These are phyloP conservation scores for Hypoxylon subgilvum DNA, from an alignment of 495 filamentous ascomycete genomes.

Conservation along the genomic window DNA sequence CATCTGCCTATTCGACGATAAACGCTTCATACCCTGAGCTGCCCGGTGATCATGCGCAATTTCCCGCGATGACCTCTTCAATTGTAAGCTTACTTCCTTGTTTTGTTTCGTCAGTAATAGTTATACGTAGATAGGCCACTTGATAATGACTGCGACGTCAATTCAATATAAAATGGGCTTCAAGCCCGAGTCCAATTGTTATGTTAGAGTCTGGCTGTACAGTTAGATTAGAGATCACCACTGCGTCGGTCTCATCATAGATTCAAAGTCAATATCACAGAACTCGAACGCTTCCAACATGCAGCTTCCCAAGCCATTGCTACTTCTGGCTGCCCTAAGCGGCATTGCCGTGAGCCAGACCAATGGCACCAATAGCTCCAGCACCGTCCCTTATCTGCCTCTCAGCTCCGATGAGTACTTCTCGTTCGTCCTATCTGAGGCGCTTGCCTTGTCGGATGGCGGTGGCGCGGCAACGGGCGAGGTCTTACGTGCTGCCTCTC, in stretches of 20 bases:
- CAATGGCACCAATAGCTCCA: slow-evolving; percentile 20
- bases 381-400: not conserved
- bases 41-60: too few species aligned
- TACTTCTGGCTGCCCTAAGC: slow-evolving; percentile 10
- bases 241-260: not conserved
- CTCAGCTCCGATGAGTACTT: slow-evolving; percentile 42
- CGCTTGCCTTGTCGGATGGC: slow-evolving; percentile 32
- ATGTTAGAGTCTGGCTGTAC: too few species aligned
- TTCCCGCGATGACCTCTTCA: too few species aligned
- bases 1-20: too few species aligned
- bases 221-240: too few species aligned
- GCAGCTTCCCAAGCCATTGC: slow-evolving; percentile 17
- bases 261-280: not conserved
- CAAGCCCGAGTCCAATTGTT: too few species aligned
- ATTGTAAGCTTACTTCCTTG: too few species aligned
- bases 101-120: too few species aligned
- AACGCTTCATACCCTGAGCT: too few species aligned
- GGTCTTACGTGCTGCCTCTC: slow-evolving; percentile 43
- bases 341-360: slow-evolving; percentile 14
- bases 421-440: slow-evolving; percentile 37
- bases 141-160: too few species aligned
- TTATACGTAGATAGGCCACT: too few species aligned
- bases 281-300: not conserved
- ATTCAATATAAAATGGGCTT: too few species aligned
- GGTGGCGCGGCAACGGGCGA: slow-evolving; percentile 43